phyloP scores from a whole-genome alignment of 257 asterid genomes.

The Anisodus tanguticus region DNA sequence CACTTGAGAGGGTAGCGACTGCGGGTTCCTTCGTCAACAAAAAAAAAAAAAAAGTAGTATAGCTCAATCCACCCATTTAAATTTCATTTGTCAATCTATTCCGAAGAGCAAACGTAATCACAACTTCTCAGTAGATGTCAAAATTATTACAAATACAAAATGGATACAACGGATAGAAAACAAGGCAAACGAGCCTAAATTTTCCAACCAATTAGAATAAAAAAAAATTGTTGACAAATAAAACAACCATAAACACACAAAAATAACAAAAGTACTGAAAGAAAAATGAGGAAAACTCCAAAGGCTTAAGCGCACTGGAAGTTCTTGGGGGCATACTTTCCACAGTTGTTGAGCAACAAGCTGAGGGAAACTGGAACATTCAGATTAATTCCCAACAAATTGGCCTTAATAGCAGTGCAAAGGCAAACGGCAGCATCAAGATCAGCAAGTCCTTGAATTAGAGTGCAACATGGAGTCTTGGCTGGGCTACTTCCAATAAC shows the following conservation, averaged over 20 bases:
- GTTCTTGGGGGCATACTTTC: slow-evolving; percentile 22
- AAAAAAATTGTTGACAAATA: too few species aligned
- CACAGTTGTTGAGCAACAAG: slow-evolving; percentile 37
- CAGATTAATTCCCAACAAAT: slow-evolving; percentile 32
- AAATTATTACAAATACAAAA: background rate
- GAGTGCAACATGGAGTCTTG: slow-evolving; percentile 28
- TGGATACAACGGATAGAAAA: background rate
- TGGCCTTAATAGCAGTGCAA: slow-evolving; percentile 41
- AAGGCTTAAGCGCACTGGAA: slow-evolving; percentile 21
- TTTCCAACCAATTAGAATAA: background rate
- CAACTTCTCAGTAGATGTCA: background rate
- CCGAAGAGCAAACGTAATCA: too few species aligned
- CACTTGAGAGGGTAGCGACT: too few species aligned
- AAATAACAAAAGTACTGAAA: too few species aligned
- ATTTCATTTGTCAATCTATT: too few species aligned
- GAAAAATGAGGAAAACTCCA: too few species aligned
- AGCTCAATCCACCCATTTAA: too few species aligned
- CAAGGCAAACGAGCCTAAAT: background rate
- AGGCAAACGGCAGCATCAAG: slow-evolving; percentile 42
- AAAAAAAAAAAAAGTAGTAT: too few species aligned
- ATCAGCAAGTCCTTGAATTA: slow-evolving; percentile 32
- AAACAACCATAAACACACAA: too few species aligned
- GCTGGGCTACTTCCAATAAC: slow-evolving; percentile 27
- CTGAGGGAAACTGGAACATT: slow-evolving; percentile 15
- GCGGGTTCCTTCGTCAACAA: too few species aligned